Evolutionary conservation across 1,284 basidiomycete species (phyloP), one percentile per base, ranked within the genome.

Genomic region (Apiotrichum brassicae): DNA sequence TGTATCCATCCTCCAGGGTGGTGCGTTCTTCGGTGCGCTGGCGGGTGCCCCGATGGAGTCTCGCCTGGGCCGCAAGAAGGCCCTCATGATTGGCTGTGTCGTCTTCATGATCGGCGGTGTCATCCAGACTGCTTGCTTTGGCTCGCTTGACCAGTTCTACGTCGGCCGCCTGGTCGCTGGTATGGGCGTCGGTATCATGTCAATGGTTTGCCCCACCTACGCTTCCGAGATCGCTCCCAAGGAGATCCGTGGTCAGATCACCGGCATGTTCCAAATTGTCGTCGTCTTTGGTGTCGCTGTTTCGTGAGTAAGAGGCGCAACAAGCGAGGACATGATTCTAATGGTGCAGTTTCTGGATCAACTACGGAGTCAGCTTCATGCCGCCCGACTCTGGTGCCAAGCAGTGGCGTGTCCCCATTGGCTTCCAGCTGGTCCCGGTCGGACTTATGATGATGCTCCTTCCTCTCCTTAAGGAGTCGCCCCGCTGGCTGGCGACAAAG

Each of bases 221-320:
- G 85, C 87, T 3, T 83, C 83, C 2, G 86, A 88, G 67, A 87
- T 85, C 64, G 79, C 81, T 0, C 86, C 86, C 6, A 87, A 86
- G 65, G 77, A 84, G 25, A 84, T 82, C 43, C 76, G 81, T 81
- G 65, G 76, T 65, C 46, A 77, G 81, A 80, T 81, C 53, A 80
- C 79, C 5, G 83, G 85, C 36, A 63, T 86, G 24, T 87, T 89
- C 78, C 87, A 91, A 65, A 82, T 90, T 68, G 83, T 87, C 79
- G 85, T 87, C 41, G 66, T 70, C 43, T 61, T 68, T 51, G 68
- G 69, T 34, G 72, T 73, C 24, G 68, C 65, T 39, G 25, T 22
- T 24, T 36, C n/a, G 35, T 8, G 8, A 20, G 14, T 16, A 11
- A 7, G 14, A 9, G 4, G n/a, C n/a, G n/a, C n/a, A n/a, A n/a